Conservation (phyloP, 345 rosid species). For the Ceriops zippeliana region DNA sequence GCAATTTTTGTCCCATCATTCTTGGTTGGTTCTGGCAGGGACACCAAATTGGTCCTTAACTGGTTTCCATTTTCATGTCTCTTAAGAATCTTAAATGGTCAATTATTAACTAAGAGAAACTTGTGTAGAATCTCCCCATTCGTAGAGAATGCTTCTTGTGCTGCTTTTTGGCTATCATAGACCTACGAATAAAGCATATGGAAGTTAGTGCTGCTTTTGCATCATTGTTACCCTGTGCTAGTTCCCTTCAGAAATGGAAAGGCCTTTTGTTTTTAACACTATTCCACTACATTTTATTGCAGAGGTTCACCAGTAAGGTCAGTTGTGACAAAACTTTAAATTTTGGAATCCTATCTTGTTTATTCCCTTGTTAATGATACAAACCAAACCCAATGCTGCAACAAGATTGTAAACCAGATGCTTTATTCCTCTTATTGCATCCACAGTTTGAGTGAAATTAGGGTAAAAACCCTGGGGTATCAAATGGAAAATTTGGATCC, state of each 20-base stretch:
- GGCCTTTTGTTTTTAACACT: too few relatives aligned
- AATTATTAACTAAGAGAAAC: too few relatives aligned
- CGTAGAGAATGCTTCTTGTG: neutral
- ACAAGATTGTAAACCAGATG: conserved; percentile 3
- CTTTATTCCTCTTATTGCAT: conserved; percentile 11
- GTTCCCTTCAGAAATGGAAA: too few relatives aligned
- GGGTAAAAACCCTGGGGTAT: conserved; percentile 38
- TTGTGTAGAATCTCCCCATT: neutral
- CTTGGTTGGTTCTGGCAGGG: neutral
- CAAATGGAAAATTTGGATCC: conserved; percentile 53
- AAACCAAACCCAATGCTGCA: conserved; percentile 15
- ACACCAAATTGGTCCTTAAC: neutral
- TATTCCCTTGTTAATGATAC: conserved; percentile 6
- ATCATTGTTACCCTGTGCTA: neutral
- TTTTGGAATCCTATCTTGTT: conserved; percentile 2
- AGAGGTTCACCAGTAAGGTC: neutral
- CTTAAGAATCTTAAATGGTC: neutral
- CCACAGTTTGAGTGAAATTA: conserved; percentile 18
- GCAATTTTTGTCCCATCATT: neutral
- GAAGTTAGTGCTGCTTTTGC: neutral
- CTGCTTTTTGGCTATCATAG: too few relatives aligned
- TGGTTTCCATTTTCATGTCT: neutral
- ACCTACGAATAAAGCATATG: too few relatives aligned
- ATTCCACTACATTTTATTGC: too few relatives aligned
- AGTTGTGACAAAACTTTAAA: conserved; percentile 14